A percentile compares a stretch with the other conserved stretches of the same genome.
Evolutionary conservation across 2,329 filamentous ascomycete species (phyloP).

Genomic region (Pseudocercospora crystallina): DNA sequence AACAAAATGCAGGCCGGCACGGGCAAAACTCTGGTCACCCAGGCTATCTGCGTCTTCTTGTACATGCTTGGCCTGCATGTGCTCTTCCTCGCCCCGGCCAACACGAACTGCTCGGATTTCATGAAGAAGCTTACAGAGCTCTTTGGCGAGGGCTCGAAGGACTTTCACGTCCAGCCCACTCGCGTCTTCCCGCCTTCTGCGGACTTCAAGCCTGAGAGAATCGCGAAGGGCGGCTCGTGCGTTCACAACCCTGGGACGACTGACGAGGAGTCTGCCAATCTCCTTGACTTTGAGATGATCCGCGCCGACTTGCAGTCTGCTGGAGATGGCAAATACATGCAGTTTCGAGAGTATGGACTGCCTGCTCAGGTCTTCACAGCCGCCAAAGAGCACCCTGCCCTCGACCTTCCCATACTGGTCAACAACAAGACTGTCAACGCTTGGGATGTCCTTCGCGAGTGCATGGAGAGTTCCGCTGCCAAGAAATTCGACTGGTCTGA

Average conservation of each 20-base stretch:
- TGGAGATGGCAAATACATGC: conserved; percentile 11
- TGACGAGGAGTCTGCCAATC: conserved; percentile 1
- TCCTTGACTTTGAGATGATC: conserved; percentile 20
- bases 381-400: no score
- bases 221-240: neutral
- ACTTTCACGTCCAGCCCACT: conserved; percentile 11
- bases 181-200: conserved; percentile 16
- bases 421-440: conserved; percentile 11
- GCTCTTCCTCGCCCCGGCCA: conserved; percentile 20
- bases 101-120: conserved; percentile 23
- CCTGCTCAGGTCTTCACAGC: conserved; percentile 2
- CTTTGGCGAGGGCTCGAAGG: conserved; percentile 6
- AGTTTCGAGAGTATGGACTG: conserved; percentile 13
- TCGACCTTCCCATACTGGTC: neutral
- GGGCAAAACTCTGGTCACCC: conserved; percentile 17
- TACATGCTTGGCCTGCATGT: conserved; percentile 21
- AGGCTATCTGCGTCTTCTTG: conserved; percentile 22
- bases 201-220: conserved; percentile 14
- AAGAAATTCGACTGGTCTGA: conserved; percentile 18
- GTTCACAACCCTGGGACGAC: neutral
- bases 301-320: conserved; percentile 13
- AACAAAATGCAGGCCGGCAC: conserved; percentile 10
- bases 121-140: conserved; percentile 18
- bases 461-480: conserved; percentile 11
- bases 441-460: conserved; percentile 15